Evolutionary conservation across 345 rosid species (phyloP), one percentile per base, ranked within the genome.

Genomic region (Stellera chamaejasme): DNA sequence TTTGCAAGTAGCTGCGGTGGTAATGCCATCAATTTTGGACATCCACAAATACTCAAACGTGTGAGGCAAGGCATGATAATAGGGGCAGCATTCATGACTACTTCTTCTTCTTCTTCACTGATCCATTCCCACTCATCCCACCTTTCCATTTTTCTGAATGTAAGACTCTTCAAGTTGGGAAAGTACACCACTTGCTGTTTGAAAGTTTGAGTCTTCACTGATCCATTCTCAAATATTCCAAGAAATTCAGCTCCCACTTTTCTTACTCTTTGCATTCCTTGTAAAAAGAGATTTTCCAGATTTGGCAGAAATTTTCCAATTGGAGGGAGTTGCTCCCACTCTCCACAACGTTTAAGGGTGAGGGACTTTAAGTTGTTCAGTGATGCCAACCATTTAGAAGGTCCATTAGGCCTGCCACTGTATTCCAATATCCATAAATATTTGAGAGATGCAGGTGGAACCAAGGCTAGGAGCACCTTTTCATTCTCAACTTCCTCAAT

Each of bases 221-320:
- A 19, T 19, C 23, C 23, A 19, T 19, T 19, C 23, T 19, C 23
- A 19, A 0, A 36, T 23, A 55, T 11, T 11, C 60, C 64, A 41
- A 62, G n/a, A 11, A 63, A 58, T 13, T 64, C 68, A 42, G 12
- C 3, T 13, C 50, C 50, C 3, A 47, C 26, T 10, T 13, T 47
- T 43, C 32, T 52, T 8, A 50, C 28, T 7, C 19, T 15, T 8
- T 11, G 6, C 56, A 68, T 41, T 3, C 15, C 12, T 19, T 11
- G 13, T 28, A 60, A 16, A 4, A 9, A 2, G 10, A 65, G 74
- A 9, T 43, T 13, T 27, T 51, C 69, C 4, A 70, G 74, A 4
- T n/a, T 49, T 2, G 52, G 50, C 39, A 32, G 5, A 10, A 69
- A n/a, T 10, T 41, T 49, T 14, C 69, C 73, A 10, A 64, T 47